A percentile compares a stretch with the other conserved stretches of the same genome.
Conservation (phyloP, 768 basidiomycete species). For the Pleurotus giganteus region DNA sequence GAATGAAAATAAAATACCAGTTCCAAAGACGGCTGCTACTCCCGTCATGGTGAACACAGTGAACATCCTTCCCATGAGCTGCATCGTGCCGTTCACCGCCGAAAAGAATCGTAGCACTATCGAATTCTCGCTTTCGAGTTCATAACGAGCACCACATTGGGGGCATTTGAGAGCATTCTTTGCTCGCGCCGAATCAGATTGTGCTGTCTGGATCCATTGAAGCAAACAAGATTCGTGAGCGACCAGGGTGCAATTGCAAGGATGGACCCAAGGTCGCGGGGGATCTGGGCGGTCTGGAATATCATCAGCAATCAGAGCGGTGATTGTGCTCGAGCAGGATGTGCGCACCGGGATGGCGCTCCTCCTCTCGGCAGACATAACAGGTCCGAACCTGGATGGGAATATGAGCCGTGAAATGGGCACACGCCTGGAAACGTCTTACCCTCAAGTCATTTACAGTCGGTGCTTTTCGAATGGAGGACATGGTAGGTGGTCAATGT, state of each 20-base stretch:
- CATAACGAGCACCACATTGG: slow-evolving; percentile 67
- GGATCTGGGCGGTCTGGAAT: slow-evolving; percentile 24
- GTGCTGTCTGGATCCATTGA: slow-evolving; percentile 75
- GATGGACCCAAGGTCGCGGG: slow-evolving; percentile 69
- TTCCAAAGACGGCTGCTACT: slow-evolving; percentile 53
- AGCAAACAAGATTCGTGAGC: slow-evolving; percentile 80
- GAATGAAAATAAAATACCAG: slow-evolving; percentile 45
- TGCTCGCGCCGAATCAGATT: slow-evolving; percentile 50
- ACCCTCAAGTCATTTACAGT: slow-evolving; percentile 8
- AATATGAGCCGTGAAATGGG: neutral
- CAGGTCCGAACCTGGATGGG: slow-evolving; percentile 4
- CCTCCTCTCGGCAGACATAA: slow-evolving; percentile 3
- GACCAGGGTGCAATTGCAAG: slow-evolving; percentile 76
- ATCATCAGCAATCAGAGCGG: slow-evolving; percentile 20
- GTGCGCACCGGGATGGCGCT: slow-evolving; percentile 20
- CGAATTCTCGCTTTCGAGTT: slow-evolving; percentile 66
- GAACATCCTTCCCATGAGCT: slow-evolving; percentile 49
- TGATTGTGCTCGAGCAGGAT: slow-evolving; percentile 19
- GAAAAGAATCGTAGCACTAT: slow-evolving; percentile 47
- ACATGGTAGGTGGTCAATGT: too few species aligned
- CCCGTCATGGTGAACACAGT: slow-evolving; percentile 49
- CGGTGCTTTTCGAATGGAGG: neutral
- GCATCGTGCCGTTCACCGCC: slow-evolving; percentile 47
- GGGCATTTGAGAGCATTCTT: slow-evolving; percentile 77
- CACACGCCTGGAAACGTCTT: neutral